A percentile compares a stretch with the other conserved stretches of the same genome.
Evolutionary conservation across 306 rosid genomes (phyloP).

Genomic region (Nissolia schottii): DNA sequence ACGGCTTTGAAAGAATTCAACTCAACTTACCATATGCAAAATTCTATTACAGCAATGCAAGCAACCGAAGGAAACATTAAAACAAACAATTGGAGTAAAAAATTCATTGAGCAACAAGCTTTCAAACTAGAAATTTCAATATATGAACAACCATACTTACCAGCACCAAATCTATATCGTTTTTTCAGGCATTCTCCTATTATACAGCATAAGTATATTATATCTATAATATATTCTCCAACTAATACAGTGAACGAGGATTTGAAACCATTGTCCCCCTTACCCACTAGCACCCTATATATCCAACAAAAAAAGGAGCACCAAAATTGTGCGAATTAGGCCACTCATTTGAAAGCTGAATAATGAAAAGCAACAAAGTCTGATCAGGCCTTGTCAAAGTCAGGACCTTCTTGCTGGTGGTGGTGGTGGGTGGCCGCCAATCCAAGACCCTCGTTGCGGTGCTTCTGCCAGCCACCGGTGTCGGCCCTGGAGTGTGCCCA

Average conservation of each 20-base stretch:
- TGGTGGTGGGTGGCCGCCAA: slow-evolving; percentile 57
- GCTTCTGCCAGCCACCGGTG: slow-evolving; percentile 96
- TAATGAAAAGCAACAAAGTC: background rate
- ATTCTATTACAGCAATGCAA: background rate
- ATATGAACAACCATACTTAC: slow-evolving; percentile 21
- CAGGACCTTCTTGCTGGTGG: slow-evolving; percentile 40
- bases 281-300: background rate
- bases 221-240: slow-evolving; percentile 13
- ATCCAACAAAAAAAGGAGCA: slow-evolving; percentile 6
- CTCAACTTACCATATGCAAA: background rate
- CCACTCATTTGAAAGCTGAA: background rate
- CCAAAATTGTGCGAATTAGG: slow-evolving; percentile 34
- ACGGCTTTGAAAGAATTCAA: background rate
- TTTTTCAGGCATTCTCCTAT: slow-evolving; percentile 14
- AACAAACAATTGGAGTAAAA: background rate
- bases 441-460: slow-evolving; percentile 68
- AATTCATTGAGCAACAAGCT: background rate
- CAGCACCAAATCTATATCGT: slow-evolving; percentile 5
- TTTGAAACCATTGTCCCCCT: slow-evolving; percentile 15
- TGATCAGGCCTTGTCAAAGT: slow-evolving; percentile 56
- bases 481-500: slow-evolving; percentile 82
- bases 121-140: slow-evolving; percentile 1
- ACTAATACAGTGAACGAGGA: slow-evolving; percentile 8
- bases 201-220: slow-evolving; percentile 13
- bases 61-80: background rate